Conservation (phyloP, 148 eudicot species). For the Fagopyrum esculentum region DNA sequence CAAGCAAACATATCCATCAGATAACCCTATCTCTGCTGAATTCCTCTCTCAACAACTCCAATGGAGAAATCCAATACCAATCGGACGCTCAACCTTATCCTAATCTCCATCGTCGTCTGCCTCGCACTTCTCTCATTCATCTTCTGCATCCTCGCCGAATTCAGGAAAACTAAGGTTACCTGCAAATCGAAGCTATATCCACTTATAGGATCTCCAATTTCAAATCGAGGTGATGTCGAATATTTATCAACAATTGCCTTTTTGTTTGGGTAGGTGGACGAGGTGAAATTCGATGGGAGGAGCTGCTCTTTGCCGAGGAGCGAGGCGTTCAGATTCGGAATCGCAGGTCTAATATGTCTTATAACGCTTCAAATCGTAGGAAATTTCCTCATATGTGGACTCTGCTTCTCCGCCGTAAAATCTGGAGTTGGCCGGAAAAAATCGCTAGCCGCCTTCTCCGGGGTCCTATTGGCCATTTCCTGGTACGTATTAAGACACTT, state of each 20-base stretch:
- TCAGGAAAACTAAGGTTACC: slow-evolving; percentile 59
- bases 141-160: slow-evolving; percentile 56
- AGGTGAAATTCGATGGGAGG: slow-evolving; percentile 52
- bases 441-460: slow-evolving; percentile 1
- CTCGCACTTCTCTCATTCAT: slow-evolving; percentile 37
- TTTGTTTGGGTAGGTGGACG: slow-evolving; percentile 29
- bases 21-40: neutral
- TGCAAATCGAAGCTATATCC: neutral
- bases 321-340: slow-evolving; percentile 48
- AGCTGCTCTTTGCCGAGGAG: slow-evolving; percentile 55
- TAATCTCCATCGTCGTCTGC: slow-evolving; percentile 14
- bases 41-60: neutral
- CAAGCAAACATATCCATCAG: slow-evolving; percentile 2
- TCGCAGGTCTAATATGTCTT: slow-evolving; percentile 41
- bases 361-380: slow-evolving; percentile 44
- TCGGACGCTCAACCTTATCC: neutral
- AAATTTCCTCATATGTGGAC: slow-evolving; percentile 27
- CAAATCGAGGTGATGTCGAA: neutral
- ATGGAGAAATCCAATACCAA: slow-evolving; percentile 7
- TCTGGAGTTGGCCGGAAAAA: slow-evolving; percentile 5
- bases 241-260: neutral
- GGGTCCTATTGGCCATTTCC: slow-evolving; percentile 1
- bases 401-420: slow-evolving; percentile 13
- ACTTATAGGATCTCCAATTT: neutral
- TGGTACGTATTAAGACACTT: neutral